Evolutionary conservation across 805 yeast species (phyloP), one percentile per base, ranked within the genome.

Genomic region (Schizosaccharomyces osmophilus): DNA sequence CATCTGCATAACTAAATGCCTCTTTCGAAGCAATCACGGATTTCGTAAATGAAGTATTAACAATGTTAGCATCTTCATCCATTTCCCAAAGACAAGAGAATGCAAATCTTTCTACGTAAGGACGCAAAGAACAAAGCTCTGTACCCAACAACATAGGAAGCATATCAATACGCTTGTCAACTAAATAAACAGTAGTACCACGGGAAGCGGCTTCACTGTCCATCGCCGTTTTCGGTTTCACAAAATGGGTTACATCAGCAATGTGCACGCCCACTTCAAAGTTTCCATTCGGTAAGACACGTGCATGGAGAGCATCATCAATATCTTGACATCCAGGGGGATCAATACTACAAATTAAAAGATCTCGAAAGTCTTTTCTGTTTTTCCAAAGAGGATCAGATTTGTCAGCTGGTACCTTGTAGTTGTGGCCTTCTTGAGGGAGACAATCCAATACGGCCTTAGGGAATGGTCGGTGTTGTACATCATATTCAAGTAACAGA

Each of bases 291-390:
- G 95, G 88, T 60, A 93, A 77, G 61, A 70, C 70, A 64, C 78
- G 75, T 0, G 97, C 97, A 69, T 93, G 99, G 59, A 93, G 75
- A 0, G 99, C 98, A 75, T 93, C 96, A 75, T 93, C 99, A 68
- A 93, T 93, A 80, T 93, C 99, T 65, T 89, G 97, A 81, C 97
- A 90, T 39, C 85, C 84, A 1, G 97, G 97, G 9, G 99, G 99
- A 76, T 93, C 99, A 67, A 93, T 93, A 29, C 95, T 85, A 71
- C 99, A 93, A 51, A 93, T 86, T 59, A 87, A 75, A 68, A 87
- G 82, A 67, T 90, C 95, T 67, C 98, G 80, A 63, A 89, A 77
- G 71, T 93, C 99, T 61, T 75, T 79, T 72, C 99, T 81, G 19
- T 78, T 75, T 2, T 51, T 36, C 69, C 69, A 67, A 65, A 76